Percentiles rank a stretch among this genome's conserved stretches.
Conservation (phyloP, 768 basidiomycete genomes). For the Phanerochaete carnosa region DNA sequence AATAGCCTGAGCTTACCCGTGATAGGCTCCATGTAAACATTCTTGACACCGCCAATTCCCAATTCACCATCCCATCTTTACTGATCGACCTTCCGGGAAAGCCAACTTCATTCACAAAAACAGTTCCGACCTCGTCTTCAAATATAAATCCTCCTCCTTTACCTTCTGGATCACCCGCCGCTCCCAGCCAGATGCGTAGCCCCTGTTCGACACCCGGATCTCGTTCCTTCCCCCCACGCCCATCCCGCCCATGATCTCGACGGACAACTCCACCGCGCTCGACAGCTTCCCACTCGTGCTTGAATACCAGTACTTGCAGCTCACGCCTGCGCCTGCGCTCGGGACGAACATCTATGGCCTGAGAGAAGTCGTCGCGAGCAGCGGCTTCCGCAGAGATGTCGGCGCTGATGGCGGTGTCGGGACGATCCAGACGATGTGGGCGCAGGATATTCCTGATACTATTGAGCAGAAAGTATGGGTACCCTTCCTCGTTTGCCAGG, state of each 20-base stretch:
- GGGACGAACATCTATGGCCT: slow-evolving; percentile 76
- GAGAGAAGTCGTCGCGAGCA: slow-evolving; percentile 68
- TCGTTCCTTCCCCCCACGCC: slow-evolving; percentile 59
- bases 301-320: slow-evolving; percentile 77
- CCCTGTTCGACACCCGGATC: slow-evolving; percentile 70
- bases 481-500: neutral
- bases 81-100: slow-evolving; percentile 39
- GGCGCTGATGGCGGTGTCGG: slow-evolving; percentile 47
- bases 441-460: slow-evolving; percentile 58
- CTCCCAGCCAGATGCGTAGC: slow-evolving; percentile 47
- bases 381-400: slow-evolving; percentile 64
- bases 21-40: slow-evolving; percentile 66
- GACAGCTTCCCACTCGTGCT: slow-evolving; percentile 70
- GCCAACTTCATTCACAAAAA: slow-evolving; percentile 32
- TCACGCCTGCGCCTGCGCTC: slow-evolving; percentile 63
- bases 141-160: slow-evolving; percentile 61
- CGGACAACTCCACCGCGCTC: slow-evolving; percentile 52
- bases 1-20: neutral
- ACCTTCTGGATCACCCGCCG: slow-evolving; percentile 80
- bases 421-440: slow-evolving; percentile 69
- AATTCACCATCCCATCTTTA: slow-evolving; percentile 64
- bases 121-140: slow-evolving; percentile 65
- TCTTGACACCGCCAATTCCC: slow-evolving; percentile 53
- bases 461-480: slow-evolving; percentile 64
- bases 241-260: slow-evolving; percentile 46